A percentile compares a stretch with the other conserved stretches of the same genome.
Conservation (phyloP, 169 alveolate species). For the Theileria parva region DNA sequence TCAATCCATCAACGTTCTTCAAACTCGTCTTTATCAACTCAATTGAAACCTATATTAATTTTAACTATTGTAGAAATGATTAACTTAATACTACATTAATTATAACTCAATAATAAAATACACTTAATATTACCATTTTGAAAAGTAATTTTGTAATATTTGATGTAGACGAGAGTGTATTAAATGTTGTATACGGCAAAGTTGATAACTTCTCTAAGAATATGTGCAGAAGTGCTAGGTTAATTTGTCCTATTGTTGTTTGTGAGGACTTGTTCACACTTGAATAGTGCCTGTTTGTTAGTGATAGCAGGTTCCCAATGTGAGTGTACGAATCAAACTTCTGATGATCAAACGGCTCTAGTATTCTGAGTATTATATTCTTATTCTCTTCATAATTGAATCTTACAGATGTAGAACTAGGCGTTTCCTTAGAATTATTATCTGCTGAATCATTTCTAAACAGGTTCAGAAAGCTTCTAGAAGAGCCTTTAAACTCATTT, state of each 20-base stretch:
- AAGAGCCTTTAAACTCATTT: constrained; percentile 30
- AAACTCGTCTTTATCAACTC: constrained; percentile 5
- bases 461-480: constrained; percentile 7
- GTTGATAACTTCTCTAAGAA: constrained; percentile 33
- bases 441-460: not conserved
- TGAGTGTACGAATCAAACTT: constrained; percentile 28
- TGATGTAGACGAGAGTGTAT: constrained; percentile 29
- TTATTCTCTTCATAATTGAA: constrained; percentile 13
- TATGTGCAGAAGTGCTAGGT: constrained; percentile 17
- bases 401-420: not conserved
- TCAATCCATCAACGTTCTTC: not conserved
- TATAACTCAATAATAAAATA: not conserved
- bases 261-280: not conserved
- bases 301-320: constrained; percentile 16
- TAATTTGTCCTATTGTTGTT: constrained; percentile 22
- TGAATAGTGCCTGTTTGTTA: constrained; percentile 17
- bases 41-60: not conserved
- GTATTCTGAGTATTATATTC: constrained; percentile 2
- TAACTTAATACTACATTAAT: not conserved
- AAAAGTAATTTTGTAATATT: constrained; percentile 38
- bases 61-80: not conserved
- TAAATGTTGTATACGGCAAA: constrained; percentile 34
- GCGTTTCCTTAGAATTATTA: not conserved
- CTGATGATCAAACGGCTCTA: constrained; percentile 25
- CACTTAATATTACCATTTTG: constrained; percentile 29